These are phyloP conservation scores for Polyplosphaeria fusca DNA, from an alignment of 495 filamentous ascomycete species.

Conservation along the genomic window DNA sequence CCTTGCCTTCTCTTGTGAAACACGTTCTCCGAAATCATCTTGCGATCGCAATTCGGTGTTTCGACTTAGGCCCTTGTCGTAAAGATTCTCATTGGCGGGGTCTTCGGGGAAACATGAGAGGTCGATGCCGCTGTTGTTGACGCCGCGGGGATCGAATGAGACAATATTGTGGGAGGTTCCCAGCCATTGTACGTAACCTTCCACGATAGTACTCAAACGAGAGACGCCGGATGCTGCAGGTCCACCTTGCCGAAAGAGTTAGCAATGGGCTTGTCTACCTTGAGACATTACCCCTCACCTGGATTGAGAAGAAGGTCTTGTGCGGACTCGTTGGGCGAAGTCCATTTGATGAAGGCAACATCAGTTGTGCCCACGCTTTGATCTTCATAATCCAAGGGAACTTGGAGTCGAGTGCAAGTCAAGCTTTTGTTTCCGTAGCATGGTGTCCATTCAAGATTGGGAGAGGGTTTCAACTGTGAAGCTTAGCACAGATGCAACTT, in stretches of 20 bases:
- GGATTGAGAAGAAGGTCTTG: conserved; percentile 38
- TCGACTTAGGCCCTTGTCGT: too few relatives aligned
- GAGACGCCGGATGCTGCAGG: conserved; percentile 45
- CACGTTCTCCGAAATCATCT: background rate
- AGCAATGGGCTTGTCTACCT: too few relatives aligned
- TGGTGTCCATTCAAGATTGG: conserved; percentile 27
- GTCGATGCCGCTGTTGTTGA: conserved; percentile 33
- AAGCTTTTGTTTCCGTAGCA: conserved; percentile 35
- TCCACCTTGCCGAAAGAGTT: too few relatives aligned
- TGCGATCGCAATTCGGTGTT: too few relatives aligned
- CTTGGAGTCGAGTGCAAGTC: conserved; percentile 33
- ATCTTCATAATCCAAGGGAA: conserved; percentile 37
- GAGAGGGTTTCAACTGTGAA: conserved; percentile 4
- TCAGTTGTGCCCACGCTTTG: conserved; percentile 21
- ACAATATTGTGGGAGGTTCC: conserved; percentile 57
- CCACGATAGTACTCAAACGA: background rate
- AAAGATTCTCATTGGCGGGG: background rate
- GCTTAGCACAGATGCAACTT: too few relatives aligned
- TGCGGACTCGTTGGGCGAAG: conserved; percentile 29
- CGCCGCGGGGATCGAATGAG: conserved; percentile 50
- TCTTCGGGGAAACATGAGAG: background rate
- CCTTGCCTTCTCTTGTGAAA: background rate
- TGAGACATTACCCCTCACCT: too few relatives aligned
- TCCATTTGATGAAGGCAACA: conserved; percentile 36
- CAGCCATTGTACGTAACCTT: conserved; percentile 26